These are phyloP conservation scores for Coelastrella sp. DNA, from an alignment of 139 green algal species.

Conservation along the genomic window DNA sequence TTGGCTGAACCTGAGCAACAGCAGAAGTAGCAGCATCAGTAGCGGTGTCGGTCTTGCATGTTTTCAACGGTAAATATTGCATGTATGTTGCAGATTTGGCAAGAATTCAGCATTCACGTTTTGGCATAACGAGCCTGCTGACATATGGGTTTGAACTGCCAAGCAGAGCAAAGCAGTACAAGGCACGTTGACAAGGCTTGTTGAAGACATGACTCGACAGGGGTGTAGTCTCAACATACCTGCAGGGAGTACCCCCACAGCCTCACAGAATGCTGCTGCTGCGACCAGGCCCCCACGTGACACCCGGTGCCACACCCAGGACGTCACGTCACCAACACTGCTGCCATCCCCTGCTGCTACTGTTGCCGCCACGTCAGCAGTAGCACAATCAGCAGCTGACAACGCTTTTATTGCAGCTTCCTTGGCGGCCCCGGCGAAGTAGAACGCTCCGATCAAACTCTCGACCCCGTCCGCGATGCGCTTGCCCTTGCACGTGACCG, in stretches of 20 bases:
- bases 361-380: background rate
- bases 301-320: slow-evolving; percentile 18
- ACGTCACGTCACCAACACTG: background rate
- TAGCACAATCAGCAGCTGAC: background rate
- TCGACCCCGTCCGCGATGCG: slow-evolving; percentile 40
- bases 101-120: too few species aligned
- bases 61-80: too few species aligned
- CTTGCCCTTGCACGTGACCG: slow-evolving; percentile 15
- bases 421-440: slow-evolving; percentile 19
- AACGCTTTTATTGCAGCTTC: slow-evolving; percentile 24
- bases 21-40: background rate
- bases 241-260: slow-evolving; percentile 29
- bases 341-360: background rate
- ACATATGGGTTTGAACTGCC: too few species aligned
- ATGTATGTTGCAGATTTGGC: too few species aligned
- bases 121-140: too few species aligned
- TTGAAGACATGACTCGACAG: too few species aligned
- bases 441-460: slow-evolving; percentile 40
- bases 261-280: slow-evolving; percentile 33
- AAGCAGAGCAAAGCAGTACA: too few species aligned
- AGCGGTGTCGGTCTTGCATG: too few species aligned
- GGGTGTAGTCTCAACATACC: slow-evolving; percentile 20
- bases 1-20: slow-evolving; percentile 7
- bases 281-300: background rate
- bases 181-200: too few species aligned